These are phyloP conservation scores for Epichloe sylvatica DNA, from an alignment of 2,329 filamentous ascomycete genomes.

Conservation along the genomic window DNA sequence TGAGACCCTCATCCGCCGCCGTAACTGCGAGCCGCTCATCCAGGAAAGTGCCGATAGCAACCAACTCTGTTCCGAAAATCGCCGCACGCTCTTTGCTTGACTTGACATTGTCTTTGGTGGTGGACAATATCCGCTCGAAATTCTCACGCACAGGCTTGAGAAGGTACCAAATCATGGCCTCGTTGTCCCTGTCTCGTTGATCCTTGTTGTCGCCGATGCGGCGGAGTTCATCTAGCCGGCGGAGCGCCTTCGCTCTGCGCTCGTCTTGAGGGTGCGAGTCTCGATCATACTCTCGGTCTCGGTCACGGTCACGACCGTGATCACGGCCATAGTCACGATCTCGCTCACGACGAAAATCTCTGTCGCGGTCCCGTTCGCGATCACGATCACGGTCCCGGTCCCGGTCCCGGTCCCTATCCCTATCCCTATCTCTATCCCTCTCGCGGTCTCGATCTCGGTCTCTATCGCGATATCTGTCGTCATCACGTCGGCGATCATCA, in stretches of 20 bases:
- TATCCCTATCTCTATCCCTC: neutral
- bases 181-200: conserved; percentile 30
- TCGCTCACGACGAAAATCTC: conserved; percentile 11
- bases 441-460: conserved; percentile 10
- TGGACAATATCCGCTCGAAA: conserved; percentile 44
- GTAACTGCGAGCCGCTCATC: conserved; percentile 31
- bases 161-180: conserved; percentile 34
- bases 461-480: conserved; percentile 12
- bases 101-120: conserved; percentile 48
- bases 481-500: conserved; percentile 9
- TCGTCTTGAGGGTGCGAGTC: conserved; percentile 24
- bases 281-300: conserved; percentile 12
- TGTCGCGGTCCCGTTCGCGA: conserved; percentile 12
- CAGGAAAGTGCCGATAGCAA: conserved; percentile 50
- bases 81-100: conserved; percentile 47
- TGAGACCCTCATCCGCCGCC: conserved; percentile 26
- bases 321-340: conserved; percentile 13
- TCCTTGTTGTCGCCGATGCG: conserved; percentile 36
- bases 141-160: conserved; percentile 47
- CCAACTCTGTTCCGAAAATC: conserved; percentile 46
- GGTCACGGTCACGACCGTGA: conserved; percentile 11
- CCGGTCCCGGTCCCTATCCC: conserved; percentile 5
- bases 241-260: conserved; percentile 26
- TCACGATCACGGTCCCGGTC: conserved; percentile 4
- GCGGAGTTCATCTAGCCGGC: conserved; percentile 29